Evolutionary conservation across 805 yeast species (phyloP).

Genomic region (Cyberlindnera mississippiensis): DNA sequence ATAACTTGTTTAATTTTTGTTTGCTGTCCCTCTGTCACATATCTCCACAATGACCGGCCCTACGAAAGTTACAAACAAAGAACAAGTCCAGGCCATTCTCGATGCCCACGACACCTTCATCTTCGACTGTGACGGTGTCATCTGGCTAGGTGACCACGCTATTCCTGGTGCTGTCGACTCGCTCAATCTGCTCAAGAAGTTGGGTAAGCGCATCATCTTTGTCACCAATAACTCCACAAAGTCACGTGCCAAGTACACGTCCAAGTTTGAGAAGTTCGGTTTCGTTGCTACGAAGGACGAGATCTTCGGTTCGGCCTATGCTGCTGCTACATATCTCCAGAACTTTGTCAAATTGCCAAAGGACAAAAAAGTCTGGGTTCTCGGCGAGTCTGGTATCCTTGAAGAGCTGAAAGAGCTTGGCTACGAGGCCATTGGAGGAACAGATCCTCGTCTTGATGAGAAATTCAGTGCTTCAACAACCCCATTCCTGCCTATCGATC

Average conservation of each 20-base stretch:
- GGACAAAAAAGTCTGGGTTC: slow-evolving; percentile 77
- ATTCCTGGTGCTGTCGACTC: slow-evolving; percentile 81
- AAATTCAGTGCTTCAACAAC: slow-evolving; percentile 54
- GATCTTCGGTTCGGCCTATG: slow-evolving; percentile 88
- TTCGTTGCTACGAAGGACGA: slow-evolving; percentile 49
- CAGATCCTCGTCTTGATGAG: slow-evolving; percentile 56
- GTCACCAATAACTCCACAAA: slow-evolving; percentile 97
- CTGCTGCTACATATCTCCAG: slow-evolving; percentile 81
- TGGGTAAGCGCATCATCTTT: slow-evolving; percentile 70
- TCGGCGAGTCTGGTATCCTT: slow-evolving; percentile 86
- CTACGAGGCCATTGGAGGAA: slow-evolving; percentile 75
- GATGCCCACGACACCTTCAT: slow-evolving; percentile 76
- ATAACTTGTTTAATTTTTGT: too few relatives aligned
- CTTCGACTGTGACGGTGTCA: slow-evolving; percentile 96
- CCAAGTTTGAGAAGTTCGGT: slow-evolving; percentile 64
- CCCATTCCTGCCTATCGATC: slow-evolving; percentile 57
- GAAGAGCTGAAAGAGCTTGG: slow-evolving; percentile 76
- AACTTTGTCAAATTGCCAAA: slow-evolving; percentile 72
- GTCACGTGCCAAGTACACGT: slow-evolving; percentile 70
- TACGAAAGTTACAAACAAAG: slow-evolving; percentile 42
- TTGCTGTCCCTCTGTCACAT: not conserved
- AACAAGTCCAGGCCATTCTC: slow-evolving; percentile 51
- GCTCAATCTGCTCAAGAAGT: slow-evolving; percentile 46
- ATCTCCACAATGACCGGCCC: slow-evolving; percentile 29
- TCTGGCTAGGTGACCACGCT: slow-evolving; percentile 85